These are phyloP conservation scores for Capsella rubella DNA, from an alignment of 441 rosid genomes.

Conservation along the genomic window DNA sequence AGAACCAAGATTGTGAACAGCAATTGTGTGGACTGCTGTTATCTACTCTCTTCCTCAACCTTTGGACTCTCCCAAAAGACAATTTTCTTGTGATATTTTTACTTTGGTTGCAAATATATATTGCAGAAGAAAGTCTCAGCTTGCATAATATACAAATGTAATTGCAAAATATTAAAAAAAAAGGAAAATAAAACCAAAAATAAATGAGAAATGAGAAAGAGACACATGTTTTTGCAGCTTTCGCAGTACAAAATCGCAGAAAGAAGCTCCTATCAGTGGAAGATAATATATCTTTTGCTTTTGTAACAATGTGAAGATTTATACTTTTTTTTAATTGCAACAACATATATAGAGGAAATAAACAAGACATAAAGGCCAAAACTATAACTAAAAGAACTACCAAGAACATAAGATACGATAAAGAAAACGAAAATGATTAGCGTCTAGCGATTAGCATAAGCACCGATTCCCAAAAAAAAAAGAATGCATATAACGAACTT, in stretches of 20 bases:
- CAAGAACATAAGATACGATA: too few relatives aligned
- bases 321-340: too few relatives aligned
- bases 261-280: constrained; percentile 17
- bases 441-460: too few relatives aligned
- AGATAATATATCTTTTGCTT: background rate
- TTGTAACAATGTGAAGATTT: too few relatives aligned
- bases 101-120: constrained; percentile 11
- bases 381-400: too few relatives aligned
- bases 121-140: constrained; percentile 9
- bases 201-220: background rate
- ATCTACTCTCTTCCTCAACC: constrained; percentile 24
- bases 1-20: constrained; percentile 30
- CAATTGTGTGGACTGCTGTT: constrained; percentile 10
- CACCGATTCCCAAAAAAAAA: too few relatives aligned
- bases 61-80: constrained; percentile 31
- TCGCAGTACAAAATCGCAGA: constrained; percentile 20
- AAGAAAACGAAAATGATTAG: too few relatives aligned
- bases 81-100: constrained; percentile 4
- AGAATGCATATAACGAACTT: too few relatives aligned
- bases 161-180: background rate
- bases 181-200: background rate
- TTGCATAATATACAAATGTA: constrained; percentile 12
- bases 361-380: too few relatives aligned
- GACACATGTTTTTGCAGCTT: constrained; percentile 38
- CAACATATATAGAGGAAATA: too few relatives aligned